These are phyloP conservation scores for Prunus campanulata DNA, from an alignment of 306 rosid genomes.

Conservation along the genomic window DNA sequence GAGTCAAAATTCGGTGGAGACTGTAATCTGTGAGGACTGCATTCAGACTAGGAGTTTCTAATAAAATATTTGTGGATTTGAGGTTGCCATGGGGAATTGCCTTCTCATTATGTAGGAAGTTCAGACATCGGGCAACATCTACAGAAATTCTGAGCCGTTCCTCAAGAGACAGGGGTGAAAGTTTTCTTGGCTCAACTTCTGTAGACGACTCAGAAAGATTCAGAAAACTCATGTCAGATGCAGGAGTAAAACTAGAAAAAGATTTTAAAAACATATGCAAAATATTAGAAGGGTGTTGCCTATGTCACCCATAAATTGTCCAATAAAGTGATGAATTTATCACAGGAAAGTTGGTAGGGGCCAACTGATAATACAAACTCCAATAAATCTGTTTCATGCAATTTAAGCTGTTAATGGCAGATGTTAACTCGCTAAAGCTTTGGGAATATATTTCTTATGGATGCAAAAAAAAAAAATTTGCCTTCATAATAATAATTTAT, in stretches of 20 bases:
- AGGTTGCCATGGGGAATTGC: conserved; percentile 86
- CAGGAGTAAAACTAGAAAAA: background rate
- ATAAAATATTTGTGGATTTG: conserved; percentile 68
- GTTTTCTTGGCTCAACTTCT: conserved; percentile 52
- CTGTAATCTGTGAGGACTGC: conserved; percentile 64
- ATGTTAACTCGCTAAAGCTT: too few relatives aligned
- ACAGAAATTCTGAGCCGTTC: conserved; percentile 54
- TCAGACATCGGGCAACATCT: conserved; percentile 55
- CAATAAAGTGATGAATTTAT: background rate
- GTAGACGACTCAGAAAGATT: conserved; percentile 14
- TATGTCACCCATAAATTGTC: background rate
- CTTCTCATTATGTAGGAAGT: conserved; percentile 68
- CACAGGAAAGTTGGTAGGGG: too few relatives aligned
- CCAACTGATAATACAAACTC: too few relatives aligned
- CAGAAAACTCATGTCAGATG: background rate
- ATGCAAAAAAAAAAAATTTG: too few relatives aligned
- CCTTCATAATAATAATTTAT: too few relatives aligned
- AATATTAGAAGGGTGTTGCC: background rate
- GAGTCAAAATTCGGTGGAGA: conserved; percentile 66
- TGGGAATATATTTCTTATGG: too few relatives aligned
- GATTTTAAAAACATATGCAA: background rate
- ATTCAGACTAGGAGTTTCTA: conserved; percentile 45
- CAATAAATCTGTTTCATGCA: too few relatives aligned
- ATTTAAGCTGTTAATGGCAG: too few relatives aligned
- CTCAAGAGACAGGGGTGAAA: conserved; percentile 47